Evolutionary conservation across 1,284 basidiomycete genomes (phyloP).

Genomic region (Malassezia yamatoensis): DNA sequence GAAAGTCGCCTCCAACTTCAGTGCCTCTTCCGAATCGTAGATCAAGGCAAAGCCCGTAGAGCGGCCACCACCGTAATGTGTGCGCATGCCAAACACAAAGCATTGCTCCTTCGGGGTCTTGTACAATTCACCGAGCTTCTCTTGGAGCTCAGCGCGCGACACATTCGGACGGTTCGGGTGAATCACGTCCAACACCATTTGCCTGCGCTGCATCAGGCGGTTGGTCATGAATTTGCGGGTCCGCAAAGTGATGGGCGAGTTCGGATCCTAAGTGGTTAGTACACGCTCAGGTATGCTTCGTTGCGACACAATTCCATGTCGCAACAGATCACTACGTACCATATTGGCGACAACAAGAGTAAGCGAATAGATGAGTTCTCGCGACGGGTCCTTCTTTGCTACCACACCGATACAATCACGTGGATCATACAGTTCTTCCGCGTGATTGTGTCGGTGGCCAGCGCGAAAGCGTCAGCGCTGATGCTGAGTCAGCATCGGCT

Average conservation of each 20-base stretch:
- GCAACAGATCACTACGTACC: constrained; percentile 3
- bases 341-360: constrained; percentile 19
- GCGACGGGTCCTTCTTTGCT: constrained; percentile 9
- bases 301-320: neutral
- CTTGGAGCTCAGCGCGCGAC: constrained; percentile 80
- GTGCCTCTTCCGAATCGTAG: constrained; percentile 89
- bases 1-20: constrained; percentile 89
- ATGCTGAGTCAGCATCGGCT: neutral
- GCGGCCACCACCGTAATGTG: constrained; percentile 95
- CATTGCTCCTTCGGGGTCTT: constrained; percentile 59
- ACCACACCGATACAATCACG: constrained; percentile 7
- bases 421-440: constrained; percentile 11
- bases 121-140: constrained; percentile 72
- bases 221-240: constrained; percentile 99
- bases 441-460: neutral
- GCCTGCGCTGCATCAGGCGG: constrained; percentile 79
- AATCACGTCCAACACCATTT: constrained; percentile 75
- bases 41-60: constrained; percentile 92
- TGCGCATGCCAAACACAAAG: constrained; percentile 59
- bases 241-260: constrained; percentile 88
- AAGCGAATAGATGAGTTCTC: neutral
- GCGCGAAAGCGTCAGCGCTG: too few relatives aligned
- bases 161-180: constrained; percentile 93
- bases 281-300: neutral
- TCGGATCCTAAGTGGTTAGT: constrained; percentile 54